A percentile compares a stretch with the other conserved stretches of the same genome.
These are phyloP conservation scores for Rhizopus arrhizus DNA, from an alignment of 371 early-diverging fungal genomes.

Conservation along the genomic window DNA sequence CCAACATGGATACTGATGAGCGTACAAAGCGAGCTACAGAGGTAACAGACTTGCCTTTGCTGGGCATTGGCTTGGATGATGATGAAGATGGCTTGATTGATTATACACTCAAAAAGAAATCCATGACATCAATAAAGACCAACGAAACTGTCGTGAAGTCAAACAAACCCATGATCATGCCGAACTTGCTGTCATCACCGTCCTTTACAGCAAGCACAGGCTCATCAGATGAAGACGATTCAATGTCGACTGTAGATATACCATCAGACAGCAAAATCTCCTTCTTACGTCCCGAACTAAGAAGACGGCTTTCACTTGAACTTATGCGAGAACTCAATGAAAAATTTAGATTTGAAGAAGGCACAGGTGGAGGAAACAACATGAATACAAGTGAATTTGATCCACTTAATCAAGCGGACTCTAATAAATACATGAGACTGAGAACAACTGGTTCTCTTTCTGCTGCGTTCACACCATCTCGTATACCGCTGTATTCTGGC, in stretches of 20 bases:
- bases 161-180: conserved; percentile 9
- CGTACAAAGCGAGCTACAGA: conserved; percentile 48
- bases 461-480: conserved; percentile 39
- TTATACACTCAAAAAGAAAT: not conserved
- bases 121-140: not conserved
- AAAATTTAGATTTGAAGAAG: conserved; percentile 28
- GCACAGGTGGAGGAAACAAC: not conserved
- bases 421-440: conserved; percentile 20
- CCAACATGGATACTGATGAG: conserved; percentile 32
- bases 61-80: conserved; percentile 41
- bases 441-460: conserved; percentile 29
- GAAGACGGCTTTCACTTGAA: conserved; percentile 43
- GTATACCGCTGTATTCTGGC: conserved; percentile 31
- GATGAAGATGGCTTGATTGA: conserved; percentile 18
- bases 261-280: conserved; percentile 16
- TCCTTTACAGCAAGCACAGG: not conserved
- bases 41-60: conserved; percentile 42
- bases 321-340: conserved; percentile 39
- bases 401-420: not conserved
- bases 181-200: conserved; percentile 7
- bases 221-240: not conserved
- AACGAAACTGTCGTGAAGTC: not conserved
- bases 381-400: not conserved
- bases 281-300: conserved; percentile 33
- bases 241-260: not conserved